Conservation (phyloP, 495 filamentous ascomycete species). For the Oidiodendron maius region DNA sequence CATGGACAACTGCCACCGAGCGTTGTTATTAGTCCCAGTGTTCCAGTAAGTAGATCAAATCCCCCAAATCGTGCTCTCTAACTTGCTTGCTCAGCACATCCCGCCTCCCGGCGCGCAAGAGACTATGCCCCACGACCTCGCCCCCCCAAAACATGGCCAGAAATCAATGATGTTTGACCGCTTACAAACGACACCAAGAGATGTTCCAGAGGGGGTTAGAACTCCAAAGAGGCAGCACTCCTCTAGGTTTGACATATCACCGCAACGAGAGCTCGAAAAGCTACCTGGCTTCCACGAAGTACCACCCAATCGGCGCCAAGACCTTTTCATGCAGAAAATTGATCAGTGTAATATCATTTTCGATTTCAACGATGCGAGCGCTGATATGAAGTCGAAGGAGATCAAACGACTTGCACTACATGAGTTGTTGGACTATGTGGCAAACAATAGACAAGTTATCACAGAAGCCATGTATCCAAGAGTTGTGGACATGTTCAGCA, state of each 20-base stretch:
- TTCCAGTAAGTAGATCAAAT: conserved; percentile 63
- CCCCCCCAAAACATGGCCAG: conserved; percentile 78
- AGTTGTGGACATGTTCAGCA: conserved; percentile 98
- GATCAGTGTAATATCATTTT: conserved; percentile 99
- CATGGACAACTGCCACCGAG: conserved; percentile 73
- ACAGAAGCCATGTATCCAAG: conserved; percentile 98
- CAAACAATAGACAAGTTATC: conserved; percentile 96
- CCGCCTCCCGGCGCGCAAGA: conserved; percentile 91
- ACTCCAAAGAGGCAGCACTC: conserved; percentile 96
- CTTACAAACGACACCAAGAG: conserved; percentile 88
- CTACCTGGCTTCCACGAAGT: conserved; percentile 98
- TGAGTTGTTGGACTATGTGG: conserved; percentile 95
- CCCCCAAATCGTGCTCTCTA: neutral
- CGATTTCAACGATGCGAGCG: conserved; percentile 97
- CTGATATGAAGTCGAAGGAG: conserved; percentile 99
- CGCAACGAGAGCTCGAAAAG: conserved; percentile 94
- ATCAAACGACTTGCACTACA: conserved; percentile 97
- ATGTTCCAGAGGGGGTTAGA: conserved; percentile 88
- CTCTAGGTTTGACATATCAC: conserved; percentile 95
- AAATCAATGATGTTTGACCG: conserved; percentile 90
- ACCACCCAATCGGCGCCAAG: conserved; percentile 87
- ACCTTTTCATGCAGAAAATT: conserved; percentile 99
- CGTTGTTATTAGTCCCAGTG: conserved; percentile 92
- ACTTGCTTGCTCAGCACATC: conserved; percentile 58
- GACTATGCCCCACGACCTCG: conserved; percentile 97